Evolutionary conservation across 441 rosid species (phyloP).

Genomic region (Euphorbia neoarborescens): DNA sequence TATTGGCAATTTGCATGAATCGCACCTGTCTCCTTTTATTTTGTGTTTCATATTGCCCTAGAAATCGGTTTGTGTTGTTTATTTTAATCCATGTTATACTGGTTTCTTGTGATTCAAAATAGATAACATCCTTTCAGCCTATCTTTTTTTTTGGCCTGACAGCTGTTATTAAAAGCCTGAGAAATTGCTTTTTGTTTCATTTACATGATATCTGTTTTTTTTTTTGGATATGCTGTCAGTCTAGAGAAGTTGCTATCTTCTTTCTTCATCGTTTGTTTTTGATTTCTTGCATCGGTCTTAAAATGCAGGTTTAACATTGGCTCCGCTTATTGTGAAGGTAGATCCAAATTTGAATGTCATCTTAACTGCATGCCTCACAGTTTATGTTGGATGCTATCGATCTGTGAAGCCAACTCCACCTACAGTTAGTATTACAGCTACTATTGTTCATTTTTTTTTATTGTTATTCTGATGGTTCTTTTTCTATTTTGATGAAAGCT

Average conservation of each 20-base stretch:
- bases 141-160: too few species aligned
- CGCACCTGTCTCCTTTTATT: neutral
- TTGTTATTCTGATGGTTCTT: neutral
- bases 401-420: conserved; percentile 87
- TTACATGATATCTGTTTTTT: neutral
- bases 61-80: neutral
- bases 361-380: conserved; percentile 75
- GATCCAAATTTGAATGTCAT: conserved; percentile 83
- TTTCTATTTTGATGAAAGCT: conserved; percentile 2
- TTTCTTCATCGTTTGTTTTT: neutral
- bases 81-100: neutral
- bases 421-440: conserved; percentile 41
- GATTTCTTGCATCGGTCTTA: conserved; percentile 4
- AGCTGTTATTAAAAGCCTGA: neutral
- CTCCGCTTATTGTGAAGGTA: conserved; percentile 78
- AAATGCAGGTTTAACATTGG: conserved; percentile 73
- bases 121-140: neutral
- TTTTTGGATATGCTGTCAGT: neutral
- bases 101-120: neutral
- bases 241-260: neutral
- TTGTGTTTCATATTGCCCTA: neutral
- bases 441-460: neutral
- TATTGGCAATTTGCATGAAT: neutral
- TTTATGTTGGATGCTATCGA: conserved; percentile 78
- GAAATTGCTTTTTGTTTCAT: neutral